Percentiles rank a stretch among this genome's conserved stretches.
Conservation (phyloP, 2,329 filamentous ascomycete genomes). For the Lecanicillium sp. region DNA sequence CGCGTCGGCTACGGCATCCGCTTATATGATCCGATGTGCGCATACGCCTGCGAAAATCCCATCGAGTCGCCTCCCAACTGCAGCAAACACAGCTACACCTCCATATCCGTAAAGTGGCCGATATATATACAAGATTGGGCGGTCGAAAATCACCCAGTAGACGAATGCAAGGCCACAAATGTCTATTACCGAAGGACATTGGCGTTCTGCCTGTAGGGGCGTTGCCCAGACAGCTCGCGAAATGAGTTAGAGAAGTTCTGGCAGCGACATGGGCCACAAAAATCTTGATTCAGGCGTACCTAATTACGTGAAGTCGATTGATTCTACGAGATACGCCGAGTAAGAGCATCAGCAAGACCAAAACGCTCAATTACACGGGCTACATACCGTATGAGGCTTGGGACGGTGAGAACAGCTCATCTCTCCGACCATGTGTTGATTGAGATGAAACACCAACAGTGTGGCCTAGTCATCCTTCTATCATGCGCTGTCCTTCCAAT, state of each 20-base stretch:
- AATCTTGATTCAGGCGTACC: neutral
- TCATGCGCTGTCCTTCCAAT: constrained; percentile 17
- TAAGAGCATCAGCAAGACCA: neutral
- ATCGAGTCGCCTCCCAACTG: neutral
- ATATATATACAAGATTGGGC: neutral
- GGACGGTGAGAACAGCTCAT: constrained; percentile 5
- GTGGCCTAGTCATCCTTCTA: constrained; percentile 21
- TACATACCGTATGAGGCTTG: constrained; percentile 1
- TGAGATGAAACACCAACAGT: constrained; percentile 18
- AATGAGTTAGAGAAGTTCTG: constrained; percentile 14
- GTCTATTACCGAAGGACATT: neutral
- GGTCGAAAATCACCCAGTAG: neutral
- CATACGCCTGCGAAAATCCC: neutral
- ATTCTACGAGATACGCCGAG: constrained; percentile 6
- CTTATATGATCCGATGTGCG: neutral
- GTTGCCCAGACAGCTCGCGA: neutral
- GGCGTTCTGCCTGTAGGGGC: neutral
- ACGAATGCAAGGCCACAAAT: neutral
- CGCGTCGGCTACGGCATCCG: neutral
- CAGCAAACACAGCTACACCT: no score
- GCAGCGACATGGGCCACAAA: constrained; percentile 10
- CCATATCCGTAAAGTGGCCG: no score
- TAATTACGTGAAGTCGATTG: constrained; percentile 10
- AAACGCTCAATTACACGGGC: constrained; percentile 12
- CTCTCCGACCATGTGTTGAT: neutral